These are phyloP conservation scores for Aphanomyces euteiches DNA, from an alignment of 352 stramenopile species.

Conservation along the genomic window DNA sequence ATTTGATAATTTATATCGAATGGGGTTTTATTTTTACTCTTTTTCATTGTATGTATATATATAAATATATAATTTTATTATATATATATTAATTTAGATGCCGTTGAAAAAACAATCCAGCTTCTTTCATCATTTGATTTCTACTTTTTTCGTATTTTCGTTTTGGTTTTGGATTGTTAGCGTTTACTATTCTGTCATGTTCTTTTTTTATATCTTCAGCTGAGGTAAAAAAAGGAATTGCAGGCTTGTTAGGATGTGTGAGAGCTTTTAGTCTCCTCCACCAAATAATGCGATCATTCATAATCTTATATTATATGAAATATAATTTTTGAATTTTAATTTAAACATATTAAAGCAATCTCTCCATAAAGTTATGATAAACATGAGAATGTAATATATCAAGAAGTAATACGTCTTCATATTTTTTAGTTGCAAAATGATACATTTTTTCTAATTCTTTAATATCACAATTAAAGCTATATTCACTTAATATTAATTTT, in stretches of 20 bases:
- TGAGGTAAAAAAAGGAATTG: constrained; percentile 3
- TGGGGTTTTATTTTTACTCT: too few relatives aligned
- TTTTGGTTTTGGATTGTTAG: constrained; percentile 21
- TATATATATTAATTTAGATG: neutral
- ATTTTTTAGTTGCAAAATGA: constrained; percentile 18
- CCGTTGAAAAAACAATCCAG: constrained; percentile 15
- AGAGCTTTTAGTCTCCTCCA: constrained; percentile 5
- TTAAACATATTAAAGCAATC: constrained; percentile 16
- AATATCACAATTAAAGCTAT: constrained; percentile 22
- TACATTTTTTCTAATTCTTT: constrained; percentile 19
- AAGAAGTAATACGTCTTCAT: constrained; percentile 17
- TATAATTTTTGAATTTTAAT: too few relatives aligned
- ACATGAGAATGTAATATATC: constrained; percentile 24
- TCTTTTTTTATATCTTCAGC: constrained; percentile 22
- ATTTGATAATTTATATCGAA: too few relatives aligned
- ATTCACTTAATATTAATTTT: constrained; percentile 24
- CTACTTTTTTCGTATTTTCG: constrained; percentile 23
- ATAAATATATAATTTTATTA: neutral
- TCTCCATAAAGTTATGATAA: constrained; percentile 1
- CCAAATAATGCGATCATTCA: too few relatives aligned
- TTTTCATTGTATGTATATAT: too few relatives aligned
- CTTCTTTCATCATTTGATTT: constrained; percentile 18
- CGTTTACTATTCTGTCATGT: constrained; percentile 13
- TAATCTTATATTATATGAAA: constrained; percentile 24
- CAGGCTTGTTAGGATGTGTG: neutral